Evolutionary conservation across 1,284 basidiomycete species (phyloP).

Genomic region (Cerioporus squamosus): DNA sequence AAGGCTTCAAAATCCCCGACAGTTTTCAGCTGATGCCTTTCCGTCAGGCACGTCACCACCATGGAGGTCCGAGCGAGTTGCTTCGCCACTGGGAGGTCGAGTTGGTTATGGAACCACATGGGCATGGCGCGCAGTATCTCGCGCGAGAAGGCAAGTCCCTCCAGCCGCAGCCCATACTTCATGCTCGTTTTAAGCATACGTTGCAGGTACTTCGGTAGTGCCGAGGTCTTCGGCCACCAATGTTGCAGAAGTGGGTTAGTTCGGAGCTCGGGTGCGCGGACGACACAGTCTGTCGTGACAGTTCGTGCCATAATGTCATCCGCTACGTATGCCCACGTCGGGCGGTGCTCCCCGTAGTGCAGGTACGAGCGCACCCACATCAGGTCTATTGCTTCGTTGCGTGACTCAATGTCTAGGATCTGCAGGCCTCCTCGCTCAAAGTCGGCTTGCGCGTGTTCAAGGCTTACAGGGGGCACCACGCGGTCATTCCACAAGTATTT

Average conservation of each 20-base stretch:
- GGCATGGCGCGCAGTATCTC: slow-evolving; percentile 20
- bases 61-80: not conserved
- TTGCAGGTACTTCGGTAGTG: slow-evolving; percentile 2
- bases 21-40: not conserved
- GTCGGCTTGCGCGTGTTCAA: slow-evolving; percentile 4
- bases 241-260: not conserved
- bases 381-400: slow-evolving; percentile 33
- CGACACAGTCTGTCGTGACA: too few relatives aligned
- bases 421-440: slow-evolving; percentile 24
- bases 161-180: not conserved
- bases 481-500: slow-evolving; percentile 29
- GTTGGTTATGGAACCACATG: slow-evolving; percentile 26
- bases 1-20: not conserved
- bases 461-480: not conserved
- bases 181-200: not conserved
- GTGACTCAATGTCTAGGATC: slow-evolving; percentile 24
- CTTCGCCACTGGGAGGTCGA: not conserved
- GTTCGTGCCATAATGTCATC: not conserved
- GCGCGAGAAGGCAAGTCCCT: slow-evolving; percentile 2
- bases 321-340: too few relatives aligned
- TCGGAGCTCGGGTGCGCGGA: not conserved
- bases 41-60: not conserved
- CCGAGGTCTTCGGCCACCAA: not conserved
- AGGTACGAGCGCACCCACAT: slow-evolving; percentile 31
- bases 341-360: slow-evolving; percentile 3